Evolutionary conservation across 2,329 filamentous ascomycete genomes (phyloP).

Genomic region (Dryadomyces sulphureus): DNA sequence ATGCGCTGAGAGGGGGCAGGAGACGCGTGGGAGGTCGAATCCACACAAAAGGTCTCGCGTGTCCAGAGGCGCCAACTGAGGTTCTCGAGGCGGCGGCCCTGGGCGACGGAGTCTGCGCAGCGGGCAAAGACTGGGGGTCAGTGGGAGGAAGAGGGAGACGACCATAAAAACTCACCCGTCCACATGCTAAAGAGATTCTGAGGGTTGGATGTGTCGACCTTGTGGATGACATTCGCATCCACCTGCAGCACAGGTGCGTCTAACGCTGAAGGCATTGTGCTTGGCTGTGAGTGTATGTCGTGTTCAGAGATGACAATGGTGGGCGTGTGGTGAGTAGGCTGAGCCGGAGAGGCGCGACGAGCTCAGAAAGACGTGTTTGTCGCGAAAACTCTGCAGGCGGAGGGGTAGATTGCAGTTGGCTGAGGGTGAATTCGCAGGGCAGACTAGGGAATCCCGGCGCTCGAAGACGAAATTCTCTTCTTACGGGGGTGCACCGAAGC

Average conservation of each 20-base stretch:
- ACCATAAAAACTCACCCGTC: slow-evolving; percentile 54
- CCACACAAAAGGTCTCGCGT: slow-evolving; percentile 80
- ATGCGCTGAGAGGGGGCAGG: background rate
- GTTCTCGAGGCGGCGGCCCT: slow-evolving; percentile 86
- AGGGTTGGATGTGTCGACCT: slow-evolving; percentile 83
- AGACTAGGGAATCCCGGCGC: background rate
- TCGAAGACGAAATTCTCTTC: background rate
- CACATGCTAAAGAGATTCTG: slow-evolving; percentile 95
- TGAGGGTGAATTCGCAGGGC: background rate
- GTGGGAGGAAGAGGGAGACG: background rate
- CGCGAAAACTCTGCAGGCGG: too few species aligned
- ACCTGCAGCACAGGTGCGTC: slow-evolving; percentile 80
- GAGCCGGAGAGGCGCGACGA: too few species aligned
- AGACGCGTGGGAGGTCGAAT: slow-evolving; percentile 23
- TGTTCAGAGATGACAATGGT: background rate
- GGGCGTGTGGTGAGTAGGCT: too few species aligned
- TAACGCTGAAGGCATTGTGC: slow-evolving; percentile 67
- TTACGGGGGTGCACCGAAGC: background rate
- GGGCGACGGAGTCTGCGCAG: slow-evolving; percentile 85
- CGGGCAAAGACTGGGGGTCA: slow-evolving; percentile 64
- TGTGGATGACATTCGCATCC: slow-evolving; percentile 82
- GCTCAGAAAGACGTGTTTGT: too few species aligned
- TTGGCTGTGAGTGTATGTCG: slow-evolving; percentile 15
- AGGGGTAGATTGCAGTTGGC: background rate
- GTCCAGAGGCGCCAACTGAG: slow-evolving; percentile 94